Evolutionary conservation across 306 rosid genomes (phyloP).

Genomic region (Canavalia gladiata): DNA sequence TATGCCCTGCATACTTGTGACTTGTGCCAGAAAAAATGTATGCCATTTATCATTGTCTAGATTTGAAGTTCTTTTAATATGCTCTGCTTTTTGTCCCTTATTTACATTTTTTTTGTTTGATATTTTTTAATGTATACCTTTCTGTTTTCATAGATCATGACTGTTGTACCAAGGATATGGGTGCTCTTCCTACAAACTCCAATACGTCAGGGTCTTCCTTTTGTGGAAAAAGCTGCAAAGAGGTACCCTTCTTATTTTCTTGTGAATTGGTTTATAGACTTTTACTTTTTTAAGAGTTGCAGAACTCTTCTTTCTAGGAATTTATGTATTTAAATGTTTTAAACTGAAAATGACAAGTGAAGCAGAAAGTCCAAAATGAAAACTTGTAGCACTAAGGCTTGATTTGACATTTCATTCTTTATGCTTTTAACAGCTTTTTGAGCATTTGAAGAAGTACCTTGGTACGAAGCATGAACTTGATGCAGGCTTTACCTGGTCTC

Average conservation of each 20-base stretch:
- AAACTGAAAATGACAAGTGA: neutral
- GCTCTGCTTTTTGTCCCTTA: conserved; percentile 28
- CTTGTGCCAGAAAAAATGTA: conserved; percentile 87
- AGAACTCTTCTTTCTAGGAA: neutral
- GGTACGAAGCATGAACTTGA: conserved; percentile 85
- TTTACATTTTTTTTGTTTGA: neutral
- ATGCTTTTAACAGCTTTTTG: conserved; percentile 71
- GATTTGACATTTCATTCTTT: conserved; percentile 29
- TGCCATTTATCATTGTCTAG: conserved; percentile 35
- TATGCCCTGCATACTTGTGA: conserved; percentile 57
- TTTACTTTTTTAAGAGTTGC: conserved; percentile 2
- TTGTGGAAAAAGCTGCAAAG: conserved; percentile 84
- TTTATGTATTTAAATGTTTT: neutral
- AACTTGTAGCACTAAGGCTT: neutral
- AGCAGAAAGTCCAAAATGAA: neutral
- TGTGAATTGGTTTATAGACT: conserved; percentile 1
- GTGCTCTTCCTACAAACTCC: conserved; percentile 49
- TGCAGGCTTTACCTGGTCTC: conserved; percentile 88
- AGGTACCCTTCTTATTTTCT: conserved; percentile 59
- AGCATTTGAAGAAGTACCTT: conserved; percentile 81
- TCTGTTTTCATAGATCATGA: conserved; percentile 66
- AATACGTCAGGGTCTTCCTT: conserved; percentile 51
- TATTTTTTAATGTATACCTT: conserved; percentile 38
- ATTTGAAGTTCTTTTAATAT: conserved; percentile 39
- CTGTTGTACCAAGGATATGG: conserved; percentile 62